Evolutionary conservation across 176 grass and related monocot species (phyloP).

Genomic region (Carex scoparia): DNA sequence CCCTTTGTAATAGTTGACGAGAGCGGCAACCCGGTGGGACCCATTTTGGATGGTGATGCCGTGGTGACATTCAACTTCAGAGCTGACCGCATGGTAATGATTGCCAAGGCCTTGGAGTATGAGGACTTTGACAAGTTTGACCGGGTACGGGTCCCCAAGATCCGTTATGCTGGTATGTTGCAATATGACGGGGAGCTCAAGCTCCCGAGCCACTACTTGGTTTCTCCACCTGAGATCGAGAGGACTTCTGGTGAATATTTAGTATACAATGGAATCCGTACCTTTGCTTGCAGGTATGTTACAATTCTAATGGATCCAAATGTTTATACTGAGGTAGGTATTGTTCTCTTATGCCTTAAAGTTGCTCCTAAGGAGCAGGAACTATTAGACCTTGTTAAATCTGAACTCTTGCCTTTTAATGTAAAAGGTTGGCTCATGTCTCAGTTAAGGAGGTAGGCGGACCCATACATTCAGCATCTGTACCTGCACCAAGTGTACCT

Average conservation of each 20-base stretch:
- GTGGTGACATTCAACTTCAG: slow-evolving; percentile 95
- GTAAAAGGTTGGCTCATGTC: neutral
- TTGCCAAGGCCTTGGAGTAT: slow-evolving; percentile 90
- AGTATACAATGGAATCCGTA: slow-evolving; percentile 84
- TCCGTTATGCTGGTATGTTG: slow-evolving; percentile 90
- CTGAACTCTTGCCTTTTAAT: neutral
- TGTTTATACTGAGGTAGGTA: neutral
- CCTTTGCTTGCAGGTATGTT: slow-evolving; percentile 98
- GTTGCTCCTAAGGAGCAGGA: neutral
- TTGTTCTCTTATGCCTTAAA: neutral
- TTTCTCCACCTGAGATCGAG: slow-evolving; percentile 85
- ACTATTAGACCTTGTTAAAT: neutral
- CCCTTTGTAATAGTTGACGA: slow-evolving; percentile 95
- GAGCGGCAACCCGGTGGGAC: slow-evolving; percentile 75
- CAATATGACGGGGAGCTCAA: slow-evolving; percentile 94
- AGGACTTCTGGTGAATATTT: slow-evolving; percentile 99
- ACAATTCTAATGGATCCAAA: neutral
- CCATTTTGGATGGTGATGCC: slow-evolving; percentile 87
- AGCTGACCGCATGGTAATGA: slow-evolving; percentile 94
- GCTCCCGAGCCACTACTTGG: slow-evolving; percentile 74
- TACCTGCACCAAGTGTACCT: neutral
- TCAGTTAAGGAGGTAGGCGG: neutral
- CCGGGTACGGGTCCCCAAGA: slow-evolving; percentile 78
- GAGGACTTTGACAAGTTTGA: slow-evolving; percentile 92
- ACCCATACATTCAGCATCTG: neutral